Base-by-base conservation (phyloP, 495 filamentous ascomycete species). In the Aspergillus bertholletiae region DNA sequence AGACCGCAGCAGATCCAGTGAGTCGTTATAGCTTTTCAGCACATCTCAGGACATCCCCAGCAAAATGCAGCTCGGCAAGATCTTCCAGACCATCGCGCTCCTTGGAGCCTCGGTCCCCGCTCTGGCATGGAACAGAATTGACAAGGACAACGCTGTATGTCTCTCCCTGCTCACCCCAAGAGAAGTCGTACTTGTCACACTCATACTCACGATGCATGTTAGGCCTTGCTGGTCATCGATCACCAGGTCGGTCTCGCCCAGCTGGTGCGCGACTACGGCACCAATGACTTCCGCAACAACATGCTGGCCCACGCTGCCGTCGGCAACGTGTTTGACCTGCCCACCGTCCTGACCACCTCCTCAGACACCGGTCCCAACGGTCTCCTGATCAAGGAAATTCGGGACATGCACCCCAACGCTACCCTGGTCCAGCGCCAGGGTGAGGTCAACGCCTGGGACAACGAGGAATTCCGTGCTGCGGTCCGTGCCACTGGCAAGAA, bases 371-470 rank as follows among this genome's bases (percentile, higher is more conserved):
- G 73, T n/a, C 70, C 72, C 41, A 91, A 92, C 65, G 88, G 88
- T 9, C 80, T 75, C 2, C 69, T 91, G 23, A 84, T 87, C 7
- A 81, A 86, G 62, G 88, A 90, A 63, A 88, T 92, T 53, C 57
- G 76, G 3, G 74, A 82, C 4, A 79, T 87, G 82, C 84, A 87
- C 62, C 88, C 88, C 24, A 74, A 80, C 27, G 81, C 86, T 9
- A 80, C 86, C 2, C 68, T 89, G 17, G 81, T 92, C 64, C 75
- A 73, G 54, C 83, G 88, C 32, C 75, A 87, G 50, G 88, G 88
- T 30, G 88, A 92, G 60, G 88, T 91, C 58, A 78, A 92, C 57
- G 88, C 88, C 4, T 92, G 88, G 88, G 88, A 92, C 64, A 90
- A 89, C 59, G 47, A 74, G 3, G 84, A 88, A 0, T 90, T 92